phyloP scores from a whole-genome alignment of 441 rosid species.

The Aleurites moluccanus region DNA sequence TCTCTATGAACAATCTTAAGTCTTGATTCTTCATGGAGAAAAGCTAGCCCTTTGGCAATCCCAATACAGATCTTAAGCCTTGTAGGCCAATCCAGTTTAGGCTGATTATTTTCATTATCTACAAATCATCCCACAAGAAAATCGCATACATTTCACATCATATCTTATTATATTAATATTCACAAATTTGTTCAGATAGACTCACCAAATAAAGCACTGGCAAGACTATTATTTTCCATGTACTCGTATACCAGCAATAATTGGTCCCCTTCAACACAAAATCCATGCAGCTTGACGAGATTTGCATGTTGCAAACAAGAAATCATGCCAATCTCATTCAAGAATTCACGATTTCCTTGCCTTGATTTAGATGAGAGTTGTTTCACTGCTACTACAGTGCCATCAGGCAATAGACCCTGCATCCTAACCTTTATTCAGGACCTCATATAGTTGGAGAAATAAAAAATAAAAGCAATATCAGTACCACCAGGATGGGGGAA shows the following conservation, averaged over 20 bases:
- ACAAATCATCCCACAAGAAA: not conserved
- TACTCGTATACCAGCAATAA: conserved; percentile 56
- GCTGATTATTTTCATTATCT: conserved; percentile 39
- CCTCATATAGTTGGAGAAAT: not conserved
- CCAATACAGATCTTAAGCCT: conserved; percentile 61
- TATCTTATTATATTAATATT: not conserved
- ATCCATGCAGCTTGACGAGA: conserved; percentile 58
- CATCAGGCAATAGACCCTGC: conserved; percentile 65
- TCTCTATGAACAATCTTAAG: conserved; percentile 79
- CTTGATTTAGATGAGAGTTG: conserved; percentile 78
- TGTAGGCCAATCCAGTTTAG: conserved; percentile 70
- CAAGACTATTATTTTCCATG: conserved; percentile 59
- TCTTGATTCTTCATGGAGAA: conserved; percentile 76
- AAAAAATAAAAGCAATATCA: not conserved
- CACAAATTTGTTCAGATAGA: not conserved
- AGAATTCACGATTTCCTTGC: conserved; percentile 83
- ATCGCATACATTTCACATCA: not conserved
- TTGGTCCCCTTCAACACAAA: conserved; percentile 58
- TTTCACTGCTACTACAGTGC: conserved; percentile 69
- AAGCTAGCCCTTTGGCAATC: conserved; percentile 67
- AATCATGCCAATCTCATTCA: conserved; percentile 78
- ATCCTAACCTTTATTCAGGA: conserved; percentile 9
- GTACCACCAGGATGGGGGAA: not conserved
- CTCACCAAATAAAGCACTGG: conserved; percentile 56
- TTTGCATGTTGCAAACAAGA: conserved; percentile 56